These are phyloP conservation scores for Penicillium sp. DNA, from an alignment of 2,329 filamentous ascomycete species.

Conservation along the genomic window DNA sequence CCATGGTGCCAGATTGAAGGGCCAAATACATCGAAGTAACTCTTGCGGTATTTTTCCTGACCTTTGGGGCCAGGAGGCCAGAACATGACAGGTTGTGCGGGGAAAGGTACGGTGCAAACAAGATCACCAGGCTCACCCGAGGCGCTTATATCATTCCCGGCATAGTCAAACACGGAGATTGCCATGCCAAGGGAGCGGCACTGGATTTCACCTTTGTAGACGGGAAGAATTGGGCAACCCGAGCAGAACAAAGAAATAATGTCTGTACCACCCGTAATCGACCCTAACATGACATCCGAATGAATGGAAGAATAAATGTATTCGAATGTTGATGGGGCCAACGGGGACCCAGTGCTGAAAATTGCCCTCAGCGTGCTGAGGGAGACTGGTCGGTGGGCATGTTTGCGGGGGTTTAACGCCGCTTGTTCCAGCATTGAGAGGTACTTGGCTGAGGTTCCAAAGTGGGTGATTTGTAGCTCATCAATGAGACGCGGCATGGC, in stretches of 20 bases:
- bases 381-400: slow-evolving; percentile 43
- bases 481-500: slow-evolving; percentile 82
- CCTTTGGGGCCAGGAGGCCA: slow-evolving; percentile 68
- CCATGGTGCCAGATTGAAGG: slow-evolving; percentile 82
- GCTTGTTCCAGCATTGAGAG: slow-evolving; percentile 87
- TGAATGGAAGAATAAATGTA: slow-evolving; percentile 89
- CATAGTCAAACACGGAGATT: slow-evolving; percentile 58
- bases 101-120: slow-evolving; percentile 82
- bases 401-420: slow-evolving; percentile 58
- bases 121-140: slow-evolving; percentile 78
- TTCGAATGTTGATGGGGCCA: slow-evolving; percentile 88
- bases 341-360: slow-evolving; percentile 89
- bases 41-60: slow-evolving; percentile 72
- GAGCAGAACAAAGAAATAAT: slow-evolving; percentile 94
- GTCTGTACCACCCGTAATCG: slow-evolving; percentile 94
- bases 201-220: slow-evolving; percentile 73
- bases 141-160: slow-evolving; percentile 58
- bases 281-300: slow-evolving; percentile 76
- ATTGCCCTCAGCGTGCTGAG: slow-evolving; percentile 70
- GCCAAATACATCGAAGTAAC: slow-evolving; percentile 84
- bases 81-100: slow-evolving; percentile 87
- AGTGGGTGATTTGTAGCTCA: slow-evolving; percentile 81
- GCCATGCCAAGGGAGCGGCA: slow-evolving; percentile 78
- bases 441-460: slow-evolving; percentile 93
- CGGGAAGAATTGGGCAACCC: slow-evolving; percentile 73